Conservation (phyloP, 148 eudicot genomes). For the Amaranthus cruentus region DNA sequence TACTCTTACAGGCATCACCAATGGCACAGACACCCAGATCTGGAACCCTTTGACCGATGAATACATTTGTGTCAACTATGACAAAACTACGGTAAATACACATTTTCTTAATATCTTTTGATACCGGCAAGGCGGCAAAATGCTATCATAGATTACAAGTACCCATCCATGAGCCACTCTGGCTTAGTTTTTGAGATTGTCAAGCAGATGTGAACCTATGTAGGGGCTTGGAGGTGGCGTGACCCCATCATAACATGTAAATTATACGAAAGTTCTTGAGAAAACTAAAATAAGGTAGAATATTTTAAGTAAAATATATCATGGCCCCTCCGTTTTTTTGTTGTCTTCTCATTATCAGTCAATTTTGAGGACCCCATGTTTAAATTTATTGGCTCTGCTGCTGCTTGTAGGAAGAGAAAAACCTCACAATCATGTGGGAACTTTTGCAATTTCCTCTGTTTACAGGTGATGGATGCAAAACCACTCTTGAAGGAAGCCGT, state of each 20-base stretch:
- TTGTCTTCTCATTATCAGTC: too few relatives aligned
- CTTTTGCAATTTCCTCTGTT: not conserved
- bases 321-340: too few relatives aligned
- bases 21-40: constrained; percentile 89
- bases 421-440: not conserved
- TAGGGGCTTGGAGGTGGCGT: too few relatives aligned
- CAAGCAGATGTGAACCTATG: not conserved
- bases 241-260: too few relatives aligned
- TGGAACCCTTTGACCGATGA: constrained; percentile 88
- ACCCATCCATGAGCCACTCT: not conserved
- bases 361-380: too few relatives aligned
- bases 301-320: too few relatives aligned
- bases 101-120: not conserved
- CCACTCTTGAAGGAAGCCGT: constrained; percentile 79
- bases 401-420: not conserved
- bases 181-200: not conserved
- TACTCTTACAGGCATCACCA: constrained; percentile 60
- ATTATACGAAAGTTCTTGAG: too few relatives aligned
- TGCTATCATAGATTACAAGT: not conserved
- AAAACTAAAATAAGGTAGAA: too few relatives aligned
- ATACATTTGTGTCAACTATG: constrained; percentile 52
- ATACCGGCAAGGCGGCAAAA: too few relatives aligned
- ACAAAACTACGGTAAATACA: constrained; percentile 58
- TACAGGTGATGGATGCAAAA: constrained; percentile 78
- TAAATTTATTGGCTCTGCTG: too few relatives aligned